Percentiles rank a stretch among this genome's conserved stretches.
phyloP scores from a whole-genome alignment of 2,329 filamentous ascomycete genomes.

The Pseudohalonectria lignicola region DNA sequence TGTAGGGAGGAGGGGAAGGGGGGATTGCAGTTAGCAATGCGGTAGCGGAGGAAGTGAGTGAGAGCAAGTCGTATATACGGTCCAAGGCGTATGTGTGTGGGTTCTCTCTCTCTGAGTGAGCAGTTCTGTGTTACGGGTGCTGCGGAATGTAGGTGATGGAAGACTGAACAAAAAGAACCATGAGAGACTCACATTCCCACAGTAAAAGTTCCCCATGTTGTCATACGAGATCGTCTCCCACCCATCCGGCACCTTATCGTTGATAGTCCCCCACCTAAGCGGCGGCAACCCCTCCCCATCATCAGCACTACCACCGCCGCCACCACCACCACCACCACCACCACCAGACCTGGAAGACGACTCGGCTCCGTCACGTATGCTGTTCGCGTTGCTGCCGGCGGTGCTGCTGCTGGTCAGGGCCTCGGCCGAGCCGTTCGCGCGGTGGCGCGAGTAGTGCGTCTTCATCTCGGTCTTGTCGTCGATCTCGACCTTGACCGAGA shows the following conservation, averaged over 20 bases:
- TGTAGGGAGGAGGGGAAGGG: too few species aligned
- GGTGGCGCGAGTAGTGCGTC: constrained; percentile 46
- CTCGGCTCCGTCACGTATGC: background rate
- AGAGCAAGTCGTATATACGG: too few species aligned
- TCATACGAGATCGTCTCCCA: constrained; percentile 69
- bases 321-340: constrained; percentile 7
- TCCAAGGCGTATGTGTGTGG: too few species aligned
- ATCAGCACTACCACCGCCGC: constrained; percentile 1
- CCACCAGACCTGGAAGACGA: constrained; percentile 2
- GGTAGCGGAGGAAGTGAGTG: background rate
- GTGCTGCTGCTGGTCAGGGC: background rate
- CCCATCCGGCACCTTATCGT: constrained; percentile 62
- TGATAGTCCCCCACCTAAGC: constrained; percentile 69
- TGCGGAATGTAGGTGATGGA: too few species aligned
- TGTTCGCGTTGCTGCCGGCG: background rate
- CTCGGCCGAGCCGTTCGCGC: background rate
- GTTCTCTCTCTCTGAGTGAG: too few species aligned
- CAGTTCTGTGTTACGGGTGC: too few species aligned
- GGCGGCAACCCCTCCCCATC: constrained; percentile 49
- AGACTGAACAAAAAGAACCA: too few species aligned
- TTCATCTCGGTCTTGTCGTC: constrained; percentile 65
- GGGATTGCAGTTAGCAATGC: too few species aligned
- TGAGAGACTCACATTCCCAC: constrained; percentile 73
- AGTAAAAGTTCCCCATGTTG: constrained; percentile 84
- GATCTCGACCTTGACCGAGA: constrained; percentile 75